Evolutionary conservation across 768 basidiomycete species (phyloP).

Genomic region (Mycena belliarum): DNA sequence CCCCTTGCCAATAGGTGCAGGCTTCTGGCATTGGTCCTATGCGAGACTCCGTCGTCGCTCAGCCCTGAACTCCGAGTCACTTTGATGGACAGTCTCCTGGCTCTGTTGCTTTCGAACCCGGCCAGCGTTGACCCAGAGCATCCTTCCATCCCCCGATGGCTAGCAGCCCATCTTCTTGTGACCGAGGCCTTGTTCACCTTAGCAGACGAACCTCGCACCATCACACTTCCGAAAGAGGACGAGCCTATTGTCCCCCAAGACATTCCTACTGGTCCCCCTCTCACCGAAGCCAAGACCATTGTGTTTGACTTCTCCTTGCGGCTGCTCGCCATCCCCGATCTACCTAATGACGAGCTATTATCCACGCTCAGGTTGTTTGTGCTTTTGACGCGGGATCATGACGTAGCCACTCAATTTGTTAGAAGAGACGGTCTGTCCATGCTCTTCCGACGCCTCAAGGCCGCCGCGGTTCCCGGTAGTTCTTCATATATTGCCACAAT

Average conservation of each 20-base stretch:
- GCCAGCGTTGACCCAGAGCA: conserved; percentile 53
- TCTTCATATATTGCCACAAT: conserved; percentile 86
- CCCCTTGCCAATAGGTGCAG: conserved; percentile 81
- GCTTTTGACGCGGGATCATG: conserved; percentile 74
- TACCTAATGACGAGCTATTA: conserved; percentile 81
- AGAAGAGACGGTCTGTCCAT: conserved; percentile 59
- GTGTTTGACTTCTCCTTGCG: conserved; percentile 79
- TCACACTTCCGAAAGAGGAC: conserved; percentile 69
- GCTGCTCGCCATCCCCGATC: conserved; percentile 61
- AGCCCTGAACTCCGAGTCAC: conserved; percentile 51
- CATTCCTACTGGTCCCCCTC: conserved; percentile 60
- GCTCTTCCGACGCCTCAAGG: conserved; percentile 69
- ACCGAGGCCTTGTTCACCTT: conserved; percentile 80
- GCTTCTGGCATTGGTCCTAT: conserved; percentile 79
- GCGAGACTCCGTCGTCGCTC: conserved; percentile 68
- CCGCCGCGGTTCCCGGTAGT: conserved; percentile 61
- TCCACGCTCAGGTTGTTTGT: conserved; percentile 83
- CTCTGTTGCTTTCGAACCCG: conserved; percentile 61
- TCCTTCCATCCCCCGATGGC: conserved; percentile 75
- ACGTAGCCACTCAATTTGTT: conserved; percentile 66
- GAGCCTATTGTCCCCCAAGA: conserved; percentile 57
- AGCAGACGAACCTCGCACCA: conserved; percentile 68
- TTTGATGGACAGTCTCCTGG: conserved; percentile 70
- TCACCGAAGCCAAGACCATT: conserved; percentile 58
- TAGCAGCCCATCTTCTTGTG: conserved; percentile 82